A percentile compares a stretch with the other conserved stretches of the same genome.
These are phyloP conservation scores for Debaryomyces fabryi DNA, from an alignment of 1,139 yeast species.

Conservation along the genomic window DNA sequence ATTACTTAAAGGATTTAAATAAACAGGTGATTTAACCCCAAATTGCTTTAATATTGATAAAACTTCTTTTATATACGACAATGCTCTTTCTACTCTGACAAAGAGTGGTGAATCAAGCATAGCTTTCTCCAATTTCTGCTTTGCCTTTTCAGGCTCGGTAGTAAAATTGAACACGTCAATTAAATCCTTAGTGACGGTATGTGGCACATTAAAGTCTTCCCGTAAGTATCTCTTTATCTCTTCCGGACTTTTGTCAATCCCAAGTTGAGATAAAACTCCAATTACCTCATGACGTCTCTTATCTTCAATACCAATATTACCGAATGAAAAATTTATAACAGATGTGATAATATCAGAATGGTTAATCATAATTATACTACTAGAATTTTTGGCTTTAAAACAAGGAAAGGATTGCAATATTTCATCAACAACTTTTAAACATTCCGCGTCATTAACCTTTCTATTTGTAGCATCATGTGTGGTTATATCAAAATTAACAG, in stretches of 20 bases:
- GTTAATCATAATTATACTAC: slow-evolving; percentile 63
- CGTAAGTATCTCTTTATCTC: slow-evolving; percentile 69
- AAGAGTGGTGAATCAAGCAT: slow-evolving; percentile 78
- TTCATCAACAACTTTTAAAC: slow-evolving; percentile 79
- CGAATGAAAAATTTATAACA: slow-evolving; percentile 64
- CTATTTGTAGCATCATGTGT: slow-evolving; percentile 49
- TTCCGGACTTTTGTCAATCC: slow-evolving; percentile 65
- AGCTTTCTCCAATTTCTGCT: slow-evolving; percentile 59
- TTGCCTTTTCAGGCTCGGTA: slow-evolving; percentile 65
- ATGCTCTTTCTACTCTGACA: slow-evolving; percentile 60
- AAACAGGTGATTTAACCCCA: slow-evolving; percentile 42
- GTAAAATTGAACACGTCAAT: slow-evolving; percentile 78
- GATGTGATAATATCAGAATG: slow-evolving; percentile 80
- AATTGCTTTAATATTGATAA: slow-evolving; percentile 55
- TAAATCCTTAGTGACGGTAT: slow-evolving; percentile 76
- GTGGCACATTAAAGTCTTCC: slow-evolving; percentile 72
- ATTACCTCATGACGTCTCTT: slow-evolving; percentile 71
- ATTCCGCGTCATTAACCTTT: slow-evolving; percentile 78
- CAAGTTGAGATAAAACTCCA: slow-evolving; percentile 72
- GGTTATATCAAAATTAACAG: slow-evolving; percentile 83
- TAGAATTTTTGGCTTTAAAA: slow-evolving; percentile 49
- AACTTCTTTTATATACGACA: slow-evolving; percentile 62
- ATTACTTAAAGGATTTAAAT: slow-evolving; percentile 74
- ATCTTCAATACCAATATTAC: slow-evolving; percentile 65
- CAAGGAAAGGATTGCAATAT: slow-evolving; percentile 66